Percentiles rank a stretch among this genome's conserved stretches.
Conservation (phyloP, 2,329 filamentous ascomycete species). For the Cyphellophora europaea region DNA sequence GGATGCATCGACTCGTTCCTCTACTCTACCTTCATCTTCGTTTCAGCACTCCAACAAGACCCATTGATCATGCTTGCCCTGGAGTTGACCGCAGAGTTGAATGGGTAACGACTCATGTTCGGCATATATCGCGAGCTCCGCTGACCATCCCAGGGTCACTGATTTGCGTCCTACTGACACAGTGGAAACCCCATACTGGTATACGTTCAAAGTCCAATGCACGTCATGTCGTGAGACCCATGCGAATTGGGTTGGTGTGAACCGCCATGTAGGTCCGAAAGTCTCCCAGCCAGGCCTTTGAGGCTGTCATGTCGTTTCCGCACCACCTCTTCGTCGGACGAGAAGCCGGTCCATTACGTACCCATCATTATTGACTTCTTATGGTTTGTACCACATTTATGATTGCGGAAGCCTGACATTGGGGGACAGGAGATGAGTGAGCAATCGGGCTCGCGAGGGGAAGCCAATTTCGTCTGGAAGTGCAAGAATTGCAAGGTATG, state of each 20-base stretch:
- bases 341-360: not conserved
- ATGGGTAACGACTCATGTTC: not conserved
- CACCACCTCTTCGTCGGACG: not conserved
- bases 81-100: not conserved
- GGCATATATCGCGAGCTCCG: not conserved
- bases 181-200: conserved; percentile 77
- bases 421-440: conserved; percentile 70
- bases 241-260: conserved; percentile 76
- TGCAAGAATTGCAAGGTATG: conserved; percentile 93
- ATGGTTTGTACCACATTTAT: too few species aligned
- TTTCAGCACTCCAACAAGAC: not conserved
- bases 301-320: too few species aligned
- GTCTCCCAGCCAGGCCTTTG: too few species aligned
- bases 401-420: not conserved
- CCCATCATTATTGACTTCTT: not conserved
- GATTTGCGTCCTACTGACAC: conserved; percentile 79
- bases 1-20: too few species aligned
- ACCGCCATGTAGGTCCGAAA: conserved; percentile 78
- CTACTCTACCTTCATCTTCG: not conserved
- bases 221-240: conserved; percentile 93
- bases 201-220: conserved; percentile 96
- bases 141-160: conserved; percentile 60
- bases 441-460: conserved; percentile 83
- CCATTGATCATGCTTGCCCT: not conserved
- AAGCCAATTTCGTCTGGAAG: conserved; percentile 99